A percentile compares a stretch with the other conserved stretches of the same genome.
These are phyloP conservation scores for Populus alba DNA, from an alignment of 345 rosid species.

Conservation along the genomic window DNA sequence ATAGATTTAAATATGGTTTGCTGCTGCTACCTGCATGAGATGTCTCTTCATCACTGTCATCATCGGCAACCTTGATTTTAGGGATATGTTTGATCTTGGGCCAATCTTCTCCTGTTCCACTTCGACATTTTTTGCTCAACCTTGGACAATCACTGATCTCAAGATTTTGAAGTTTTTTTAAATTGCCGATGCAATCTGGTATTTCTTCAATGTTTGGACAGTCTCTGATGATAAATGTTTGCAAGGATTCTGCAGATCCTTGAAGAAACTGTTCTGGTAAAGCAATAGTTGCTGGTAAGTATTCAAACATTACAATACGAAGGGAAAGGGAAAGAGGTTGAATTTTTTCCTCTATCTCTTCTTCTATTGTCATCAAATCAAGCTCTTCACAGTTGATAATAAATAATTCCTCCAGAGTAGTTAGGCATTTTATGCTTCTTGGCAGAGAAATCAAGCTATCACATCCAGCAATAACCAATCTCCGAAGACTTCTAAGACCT, in stretches of 20 bases:
- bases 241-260: conserved; percentile 11
- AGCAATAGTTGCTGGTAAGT: conserved; percentile 7
- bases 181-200: conserved; percentile 10
- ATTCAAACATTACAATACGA: background rate
- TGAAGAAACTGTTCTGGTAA: conserved; percentile 27
- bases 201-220: conserved; percentile 24
- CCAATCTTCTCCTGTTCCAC: background rate
- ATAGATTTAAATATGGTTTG: no score
- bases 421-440: background rate
- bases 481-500: conserved; percentile 14
- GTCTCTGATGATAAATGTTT: background rate
- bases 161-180: background rate
- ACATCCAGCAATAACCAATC: conserved; percentile 14
- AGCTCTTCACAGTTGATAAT: conserved; percentile 22
- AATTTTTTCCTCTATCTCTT: background rate
- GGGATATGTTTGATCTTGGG: no score
- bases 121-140: background rate
- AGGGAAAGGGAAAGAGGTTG: background rate
- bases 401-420: conserved; percentile 14
- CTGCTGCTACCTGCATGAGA: no score
- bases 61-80: no score
- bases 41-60: no score
- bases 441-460: conserved; percentile 17
- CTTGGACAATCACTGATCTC: background rate
- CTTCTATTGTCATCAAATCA: conserved; percentile 10